These are phyloP conservation scores for Neodidymelliopsis sp. DNA, from an alignment of 2,329 filamentous ascomycete genomes.

Conservation along the genomic window DNA sequence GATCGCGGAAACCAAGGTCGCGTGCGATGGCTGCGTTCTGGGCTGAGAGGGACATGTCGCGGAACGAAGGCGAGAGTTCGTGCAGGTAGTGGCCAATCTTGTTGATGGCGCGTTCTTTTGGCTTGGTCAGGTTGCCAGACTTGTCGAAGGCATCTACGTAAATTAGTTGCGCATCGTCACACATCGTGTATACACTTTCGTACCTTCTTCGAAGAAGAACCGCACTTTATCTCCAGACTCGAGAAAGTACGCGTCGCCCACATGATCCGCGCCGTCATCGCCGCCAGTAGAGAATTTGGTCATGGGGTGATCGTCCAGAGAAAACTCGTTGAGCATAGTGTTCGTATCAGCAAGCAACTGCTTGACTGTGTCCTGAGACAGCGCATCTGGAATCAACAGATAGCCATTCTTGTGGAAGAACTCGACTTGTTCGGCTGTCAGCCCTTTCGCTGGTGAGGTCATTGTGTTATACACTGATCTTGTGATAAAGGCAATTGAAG, in stretches of 20 bases:
- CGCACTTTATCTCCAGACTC: slow-evolving; percentile 87
- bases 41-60: slow-evolving; percentile 60
- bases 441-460: slow-evolving; percentile 55
- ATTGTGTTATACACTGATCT: slow-evolving; percentile 18
- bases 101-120: slow-evolving; percentile 86
- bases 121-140: slow-evolving; percentile 71
- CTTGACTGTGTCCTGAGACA: slow-evolving; percentile 70
- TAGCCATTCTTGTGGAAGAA: slow-evolving; percentile 86
- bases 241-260: slow-evolving; percentile 95
- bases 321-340: slow-evolving; percentile 75
- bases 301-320: slow-evolving; percentile 85
- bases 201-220: slow-evolving; percentile 92
- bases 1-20: slow-evolving; percentile 76
- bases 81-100: slow-evolving; percentile 62
- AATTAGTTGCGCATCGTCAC: not conserved
- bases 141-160: slow-evolving; percentile 75
- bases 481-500: not conserved
- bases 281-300: slow-evolving; percentile 91
- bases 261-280: slow-evolving; percentile 71
- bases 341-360: slow-evolving; percentile 78
- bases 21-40: slow-evolving; percentile 70
- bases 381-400: slow-evolving; percentile 81
- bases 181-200: not conserved
- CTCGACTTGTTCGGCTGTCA: slow-evolving; percentile 74
- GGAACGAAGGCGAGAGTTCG: slow-evolving; percentile 56